phyloP scores from a whole-genome alignment of 1,284 basidiomycete species.

The Phylloboletellus chloephorus region DNA sequence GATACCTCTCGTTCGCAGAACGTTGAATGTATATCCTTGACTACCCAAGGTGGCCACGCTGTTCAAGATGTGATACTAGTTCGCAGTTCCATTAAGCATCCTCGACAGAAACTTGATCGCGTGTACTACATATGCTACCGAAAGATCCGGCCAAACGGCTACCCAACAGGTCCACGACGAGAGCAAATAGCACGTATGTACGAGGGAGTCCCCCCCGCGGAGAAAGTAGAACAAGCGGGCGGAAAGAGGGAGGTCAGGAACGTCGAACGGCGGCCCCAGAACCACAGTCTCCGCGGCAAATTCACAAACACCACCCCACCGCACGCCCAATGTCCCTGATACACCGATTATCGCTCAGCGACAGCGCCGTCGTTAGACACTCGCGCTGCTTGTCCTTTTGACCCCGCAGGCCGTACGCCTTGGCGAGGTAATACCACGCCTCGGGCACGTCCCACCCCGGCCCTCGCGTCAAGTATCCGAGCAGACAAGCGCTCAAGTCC shows the following conservation, averaged over 20 bases:
- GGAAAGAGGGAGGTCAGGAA: no score
- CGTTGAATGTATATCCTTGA: no score
- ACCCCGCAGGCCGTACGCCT: constrained; percentile 71
- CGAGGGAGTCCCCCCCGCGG: no score
- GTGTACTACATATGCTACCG: not conserved
- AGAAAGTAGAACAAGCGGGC: no score
- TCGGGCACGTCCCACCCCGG: constrained; percentile 86
- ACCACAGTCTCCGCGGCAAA: no score
- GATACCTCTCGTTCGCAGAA: no score
- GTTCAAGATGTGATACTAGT: no score
- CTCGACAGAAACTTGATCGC: not conserved
- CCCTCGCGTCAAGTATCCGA: constrained; percentile 56
- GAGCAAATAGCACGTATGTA: not conserved
- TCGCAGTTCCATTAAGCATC: no score
- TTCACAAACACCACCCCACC: constrained; percentile 67
- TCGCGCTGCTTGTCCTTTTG: constrained; percentile 68
- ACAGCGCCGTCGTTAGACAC: constrained; percentile 68
- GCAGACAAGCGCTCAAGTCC: constrained; percentile 69
- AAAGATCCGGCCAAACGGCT: no score
- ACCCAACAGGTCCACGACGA: not conserved
- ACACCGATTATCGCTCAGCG: constrained; percentile 63
- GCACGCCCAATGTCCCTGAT: constrained; percentile 60
- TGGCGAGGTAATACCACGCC: constrained; percentile 87
- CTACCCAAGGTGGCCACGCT: no score
- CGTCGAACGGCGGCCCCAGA: no score